Percentiles rank a stretch among this genome's conserved stretches.
phyloP scores from a whole-genome alignment of 2,329 filamentous ascomycete species.

The Ploettnerulaceae sp. region DNA sequence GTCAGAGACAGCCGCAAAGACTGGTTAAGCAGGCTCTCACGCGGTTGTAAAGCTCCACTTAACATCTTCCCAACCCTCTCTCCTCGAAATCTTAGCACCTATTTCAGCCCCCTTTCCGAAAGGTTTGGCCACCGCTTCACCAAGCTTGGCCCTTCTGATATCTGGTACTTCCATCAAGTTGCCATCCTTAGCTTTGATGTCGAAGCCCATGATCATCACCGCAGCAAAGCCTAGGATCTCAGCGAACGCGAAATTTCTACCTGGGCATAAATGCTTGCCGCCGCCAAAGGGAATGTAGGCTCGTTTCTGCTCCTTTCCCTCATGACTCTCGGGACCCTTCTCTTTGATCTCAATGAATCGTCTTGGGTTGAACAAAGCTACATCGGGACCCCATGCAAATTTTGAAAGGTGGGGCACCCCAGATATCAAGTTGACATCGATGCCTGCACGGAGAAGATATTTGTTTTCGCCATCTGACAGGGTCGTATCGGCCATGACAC shows the following conservation, averaged over 20 bases:
- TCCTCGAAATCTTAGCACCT: constrained; percentile 20
- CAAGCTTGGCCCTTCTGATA: constrained; percentile 13
- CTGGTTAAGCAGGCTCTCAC: not conserved
- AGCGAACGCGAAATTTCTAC: constrained; percentile 37
- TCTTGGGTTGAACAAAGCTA: constrained; percentile 37
- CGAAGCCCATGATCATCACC: constrained; percentile 33
- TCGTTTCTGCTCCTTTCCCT: constrained; percentile 16
- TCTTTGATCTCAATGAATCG: constrained; percentile 35
- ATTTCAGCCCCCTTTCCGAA: constrained; percentile 11
- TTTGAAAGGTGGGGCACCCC: constrained; percentile 39
- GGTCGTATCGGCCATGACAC: constrained; percentile 39
- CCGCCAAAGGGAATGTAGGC: constrained; percentile 37
- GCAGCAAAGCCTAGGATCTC: constrained; percentile 35
- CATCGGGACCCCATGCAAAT: constrained; percentile 41
- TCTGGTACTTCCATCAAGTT: constrained; percentile 14
- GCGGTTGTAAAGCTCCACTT: constrained; percentile 17
- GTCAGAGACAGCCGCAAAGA: not conserved
- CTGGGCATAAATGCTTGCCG: constrained; percentile 37
- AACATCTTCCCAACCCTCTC: constrained; percentile 25
- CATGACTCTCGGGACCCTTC: constrained; percentile 12
- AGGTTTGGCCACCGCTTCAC: constrained; percentile 21
- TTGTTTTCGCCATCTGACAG: constrained; percentile 32
- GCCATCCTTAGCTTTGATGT: constrained; percentile 20
- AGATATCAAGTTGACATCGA: constrained; percentile 41
- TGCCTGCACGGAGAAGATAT: constrained; percentile 40